Conservation (phyloP, 768 basidiomycete genomes). For the Rhizopogon vinicolor region DNA sequence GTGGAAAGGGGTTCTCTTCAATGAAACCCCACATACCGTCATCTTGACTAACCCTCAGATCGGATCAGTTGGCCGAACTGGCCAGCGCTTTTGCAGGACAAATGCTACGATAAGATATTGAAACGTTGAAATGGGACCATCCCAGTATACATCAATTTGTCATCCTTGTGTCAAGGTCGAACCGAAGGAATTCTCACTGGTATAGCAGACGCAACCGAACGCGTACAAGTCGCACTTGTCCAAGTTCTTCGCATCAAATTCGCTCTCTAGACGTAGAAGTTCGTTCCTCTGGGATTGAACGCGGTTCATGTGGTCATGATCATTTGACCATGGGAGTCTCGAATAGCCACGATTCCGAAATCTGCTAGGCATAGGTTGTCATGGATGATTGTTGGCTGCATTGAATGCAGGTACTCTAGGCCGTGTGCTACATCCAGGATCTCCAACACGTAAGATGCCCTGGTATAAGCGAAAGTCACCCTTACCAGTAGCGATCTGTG, state of each 20-base stretch:
- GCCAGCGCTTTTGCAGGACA: background rate
- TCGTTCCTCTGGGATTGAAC: slow-evolving; percentile 16
- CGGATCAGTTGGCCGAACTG: background rate
- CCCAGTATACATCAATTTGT: background rate
- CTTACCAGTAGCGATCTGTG: slow-evolving; percentile 29
- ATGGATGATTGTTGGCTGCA: slow-evolving; percentile 30
- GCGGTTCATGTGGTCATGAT: slow-evolving; percentile 3
- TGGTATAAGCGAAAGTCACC: background rate
- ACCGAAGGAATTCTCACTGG: slow-evolving; percentile 1
- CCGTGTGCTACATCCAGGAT: slow-evolving; percentile 42
- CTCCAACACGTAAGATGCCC: slow-evolving; percentile 15
- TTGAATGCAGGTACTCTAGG: slow-evolving; percentile 37
- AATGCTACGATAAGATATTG: too few relatives aligned
- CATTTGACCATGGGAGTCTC: slow-evolving; percentile 10
- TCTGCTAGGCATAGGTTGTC: slow-evolving; percentile 36
- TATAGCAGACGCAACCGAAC: slow-evolving; percentile 34
- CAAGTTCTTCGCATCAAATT: slow-evolving; percentile 7
- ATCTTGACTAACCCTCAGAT: background rate
- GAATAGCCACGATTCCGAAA: slow-evolving; percentile 36
- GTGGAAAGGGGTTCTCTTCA: background rate
- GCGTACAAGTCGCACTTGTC: slow-evolving; percentile 38
- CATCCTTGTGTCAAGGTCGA: background rate
- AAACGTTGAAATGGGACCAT: background rate
- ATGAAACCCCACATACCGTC: slow-evolving; percentile 5
- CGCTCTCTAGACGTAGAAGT: slow-evolving; percentile 4